phyloP scores from a whole-genome alignment of 1,284 basidiomycete genomes.

The Leccinum fuscescens region DNA sequence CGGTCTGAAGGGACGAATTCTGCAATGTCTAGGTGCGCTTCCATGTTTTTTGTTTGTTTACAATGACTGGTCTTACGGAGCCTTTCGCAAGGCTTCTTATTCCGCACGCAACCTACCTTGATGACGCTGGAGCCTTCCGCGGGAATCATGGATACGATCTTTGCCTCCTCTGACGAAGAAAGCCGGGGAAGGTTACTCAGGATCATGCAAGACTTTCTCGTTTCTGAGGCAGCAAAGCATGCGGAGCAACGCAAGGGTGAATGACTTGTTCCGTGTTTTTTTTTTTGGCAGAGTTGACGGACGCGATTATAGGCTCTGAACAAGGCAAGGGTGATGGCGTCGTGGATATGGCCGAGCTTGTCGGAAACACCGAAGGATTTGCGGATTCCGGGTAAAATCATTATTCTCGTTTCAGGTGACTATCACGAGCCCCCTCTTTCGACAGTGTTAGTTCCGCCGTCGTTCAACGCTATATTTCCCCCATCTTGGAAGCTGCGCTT shows the following conservation, averaged over 20 bases:
- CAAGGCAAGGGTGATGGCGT: no score
- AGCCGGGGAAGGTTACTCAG: conserved; percentile 73
- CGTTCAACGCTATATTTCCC: conserved; percentile 86
- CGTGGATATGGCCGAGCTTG: no score
- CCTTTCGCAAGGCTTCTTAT: conserved; percentile 68
- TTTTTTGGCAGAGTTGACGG: neutral
- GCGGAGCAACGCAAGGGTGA: conserved; percentile 63
- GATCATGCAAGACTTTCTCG: conserved; percentile 88
- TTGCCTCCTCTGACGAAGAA: conserved; percentile 69
- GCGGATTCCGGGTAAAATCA: no score
- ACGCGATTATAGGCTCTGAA: no score
- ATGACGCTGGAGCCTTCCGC: conserved; percentile 80
- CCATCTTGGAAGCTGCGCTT: conserved; percentile 80
- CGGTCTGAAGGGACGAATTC: conserved; percentile 57
- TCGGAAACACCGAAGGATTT: no score
- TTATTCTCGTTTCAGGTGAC: no score
- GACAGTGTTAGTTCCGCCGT: conserved; percentile 87
- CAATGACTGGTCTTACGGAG: neutral
- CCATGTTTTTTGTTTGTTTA: neutral
- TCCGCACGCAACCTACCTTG: conserved; percentile 86
- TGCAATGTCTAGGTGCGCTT: conserved; percentile 78
- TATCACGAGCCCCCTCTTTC: neutral
- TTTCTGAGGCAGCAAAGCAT: conserved; percentile 78
- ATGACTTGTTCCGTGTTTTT: neutral
- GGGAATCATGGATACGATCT: conserved; percentile 87